A percentile compares a stretch with the other conserved stretches of the same genome.
These are phyloP conservation scores for Chaetothyriales sp. DNA, from an alignment of 2,329 filamentous ascomycete species.

Conservation along the genomic window DNA sequence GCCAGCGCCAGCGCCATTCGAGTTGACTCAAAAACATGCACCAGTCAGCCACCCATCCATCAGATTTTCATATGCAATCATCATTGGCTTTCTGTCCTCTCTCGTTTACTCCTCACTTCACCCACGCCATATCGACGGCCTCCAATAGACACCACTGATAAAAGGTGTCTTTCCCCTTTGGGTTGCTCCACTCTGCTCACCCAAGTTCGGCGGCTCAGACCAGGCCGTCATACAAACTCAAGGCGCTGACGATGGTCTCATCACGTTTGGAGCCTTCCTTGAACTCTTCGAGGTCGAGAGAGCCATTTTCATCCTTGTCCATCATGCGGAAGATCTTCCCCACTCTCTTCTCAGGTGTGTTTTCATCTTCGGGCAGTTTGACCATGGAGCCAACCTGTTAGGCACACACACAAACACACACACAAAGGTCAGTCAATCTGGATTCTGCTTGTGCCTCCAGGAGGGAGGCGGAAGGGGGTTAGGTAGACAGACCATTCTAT, in stretches of 20 bases:
- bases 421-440: conserved; percentile 1
- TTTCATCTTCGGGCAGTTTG: conserved; percentile 68
- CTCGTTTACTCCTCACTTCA: neutral
- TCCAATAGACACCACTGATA: too few relatives aligned
- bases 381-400: conserved; percentile 92
- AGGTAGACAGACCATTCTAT: conserved; percentile 71
- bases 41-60: neutral
- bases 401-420: too few relatives aligned
- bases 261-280: conserved; percentile 98
- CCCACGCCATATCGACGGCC: too few relatives aligned
- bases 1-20: too few relatives aligned
- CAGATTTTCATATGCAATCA: neutral
- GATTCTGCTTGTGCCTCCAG: neutral
- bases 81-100: neutral
- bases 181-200: neutral
- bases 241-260: conserved; percentile 93
- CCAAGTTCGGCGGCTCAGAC: conserved; percentile 42
- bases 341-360: conserved; percentile 96
- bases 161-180: too few relatives aligned
- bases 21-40: neutral
- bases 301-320: conserved; percentile 99
- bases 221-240: conserved; percentile 90
- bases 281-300: conserved; percentile 93
- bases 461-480: neutral
- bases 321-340: conserved; percentile 99